Evolutionary conservation across 2,329 filamentous ascomycete species (phyloP).

Genomic region (Didymellaceae sp.): DNA sequence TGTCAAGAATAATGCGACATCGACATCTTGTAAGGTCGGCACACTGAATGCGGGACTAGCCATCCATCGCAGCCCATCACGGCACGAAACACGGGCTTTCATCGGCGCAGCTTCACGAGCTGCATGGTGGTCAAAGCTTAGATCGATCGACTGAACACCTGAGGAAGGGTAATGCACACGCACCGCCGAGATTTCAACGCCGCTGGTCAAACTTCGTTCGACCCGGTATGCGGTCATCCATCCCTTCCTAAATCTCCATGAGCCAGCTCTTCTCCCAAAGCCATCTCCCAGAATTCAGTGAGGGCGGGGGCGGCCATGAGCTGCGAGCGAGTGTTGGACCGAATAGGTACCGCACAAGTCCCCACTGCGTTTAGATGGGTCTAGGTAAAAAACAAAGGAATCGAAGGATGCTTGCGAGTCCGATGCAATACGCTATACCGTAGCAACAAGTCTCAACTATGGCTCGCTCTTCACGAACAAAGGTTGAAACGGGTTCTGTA

Average conservation of each 20-base stretch:
- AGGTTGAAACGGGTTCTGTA: constrained; percentile 4
- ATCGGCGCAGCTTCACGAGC: neutral
- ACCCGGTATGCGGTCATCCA: no score
- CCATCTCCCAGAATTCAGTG: no score
- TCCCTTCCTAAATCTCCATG: no score
- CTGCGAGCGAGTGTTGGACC: no score
- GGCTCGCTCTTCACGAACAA: neutral
- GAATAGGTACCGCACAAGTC: no score
- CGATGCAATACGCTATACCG: neutral
- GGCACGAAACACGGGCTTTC: constrained; percentile 10
- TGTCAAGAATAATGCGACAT: constrained; percentile 9
- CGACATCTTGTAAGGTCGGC: constrained; percentile 3
- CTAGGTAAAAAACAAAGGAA: no score
- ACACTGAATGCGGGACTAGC: constrained; percentile 2
- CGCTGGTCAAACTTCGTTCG: neutral
- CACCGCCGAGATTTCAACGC: no score
- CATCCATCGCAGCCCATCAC: constrained; percentile 5
- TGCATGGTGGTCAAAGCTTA: neutral
- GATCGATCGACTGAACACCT: constrained; percentile 5
- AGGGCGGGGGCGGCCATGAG: no score
- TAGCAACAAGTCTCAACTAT: neutral
- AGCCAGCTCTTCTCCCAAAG: no score
- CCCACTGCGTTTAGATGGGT: no score
- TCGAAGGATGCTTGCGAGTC: no score
- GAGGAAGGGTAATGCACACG: neutral